Conservation (phyloP, 345 rosid species). For the Gossypium mustelinum region DNA sequence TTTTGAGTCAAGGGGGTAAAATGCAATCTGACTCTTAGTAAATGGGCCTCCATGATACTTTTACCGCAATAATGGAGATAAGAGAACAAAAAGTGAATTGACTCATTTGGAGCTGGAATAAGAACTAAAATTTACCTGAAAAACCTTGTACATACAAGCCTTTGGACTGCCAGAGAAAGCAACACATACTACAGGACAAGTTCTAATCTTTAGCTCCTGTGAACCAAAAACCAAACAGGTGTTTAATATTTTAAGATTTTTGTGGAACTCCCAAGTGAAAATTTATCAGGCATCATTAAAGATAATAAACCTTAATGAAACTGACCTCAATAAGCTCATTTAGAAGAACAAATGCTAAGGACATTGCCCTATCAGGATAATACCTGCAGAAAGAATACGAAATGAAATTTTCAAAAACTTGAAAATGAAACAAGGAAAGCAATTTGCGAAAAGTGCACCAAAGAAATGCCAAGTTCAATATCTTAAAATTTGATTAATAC, state of each 20-base stretch:
- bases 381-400: constrained; percentile 48
- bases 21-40: too few species aligned
- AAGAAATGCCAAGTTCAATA: not conserved
- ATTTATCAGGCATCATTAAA: not conserved
- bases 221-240: constrained; percentile 5
- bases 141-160: constrained; percentile 86
- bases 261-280: not conserved
- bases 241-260: not conserved
- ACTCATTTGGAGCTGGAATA: not conserved
- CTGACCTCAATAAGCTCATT: constrained; percentile 71
- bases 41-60: too few species aligned
- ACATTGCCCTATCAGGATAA: constrained; percentile 65
- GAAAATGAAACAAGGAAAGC: constrained; percentile 6
- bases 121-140: constrained; percentile 46
- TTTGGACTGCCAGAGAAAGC: constrained; percentile 86
- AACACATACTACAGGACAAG: constrained; percentile 72
- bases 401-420: not conserved
- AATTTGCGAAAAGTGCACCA: not conserved
- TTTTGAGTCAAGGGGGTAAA: too few species aligned
- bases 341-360: constrained; percentile 64
- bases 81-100: not conserved
- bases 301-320: constrained; percentile 3
- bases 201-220: constrained; percentile 56
- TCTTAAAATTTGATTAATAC: not conserved
- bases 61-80: not conserved